Percentiles rank a stretch among this genome's conserved stretches.
phyloP scores from a whole-genome alignment of 805 yeast species.

The Ogataea trehaloabstinens region DNA sequence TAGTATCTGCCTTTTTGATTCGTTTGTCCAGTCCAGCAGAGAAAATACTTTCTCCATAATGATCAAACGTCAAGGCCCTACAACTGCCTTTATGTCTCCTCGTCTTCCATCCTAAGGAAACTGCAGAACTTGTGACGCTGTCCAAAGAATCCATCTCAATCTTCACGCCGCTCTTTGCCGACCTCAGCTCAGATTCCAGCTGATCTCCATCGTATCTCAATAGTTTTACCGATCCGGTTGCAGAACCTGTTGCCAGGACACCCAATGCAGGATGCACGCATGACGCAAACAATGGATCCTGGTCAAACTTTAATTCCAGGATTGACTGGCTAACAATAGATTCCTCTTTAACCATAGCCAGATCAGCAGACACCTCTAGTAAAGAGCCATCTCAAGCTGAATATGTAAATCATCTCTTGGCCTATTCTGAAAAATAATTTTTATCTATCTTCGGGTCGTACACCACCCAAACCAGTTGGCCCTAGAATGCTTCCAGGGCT shows the following conservation, averaged over 20 bases:
- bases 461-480: too few relatives aligned
- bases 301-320: conserved; percentile 41
- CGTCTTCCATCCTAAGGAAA: conserved; percentile 68
- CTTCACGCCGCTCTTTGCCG: conserved; percentile 28
- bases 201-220: conserved; percentile 52
- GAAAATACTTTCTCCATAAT: conserved; percentile 55
- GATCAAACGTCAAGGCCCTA: conserved; percentile 66
- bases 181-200: conserved; percentile 4
- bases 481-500: too few relatives aligned
- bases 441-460: too few relatives aligned
- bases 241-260: conserved; percentile 67
- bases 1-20: conserved; percentile 68
- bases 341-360: conserved; percentile 15
- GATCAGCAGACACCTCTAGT: too few relatives aligned
- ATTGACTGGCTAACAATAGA: too few relatives aligned
- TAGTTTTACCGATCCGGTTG: conserved; percentile 72
- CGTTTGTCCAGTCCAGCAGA: conserved; percentile 80
- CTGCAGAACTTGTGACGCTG: conserved; percentile 23
- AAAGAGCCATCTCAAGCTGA: too few relatives aligned
- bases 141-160: conserved; percentile 30
- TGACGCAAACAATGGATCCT: conserved; percentile 69
- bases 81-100: conserved; percentile 90
- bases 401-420: too few relatives aligned
- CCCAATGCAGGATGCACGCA: conserved; percentile 78
- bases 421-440: too few relatives aligned